Evolutionary conservation across 2,329 filamentous ascomycete genomes (phyloP), one percentile per base, ranked within the genome.

Genomic region (Claviceps sp.): DNA sequence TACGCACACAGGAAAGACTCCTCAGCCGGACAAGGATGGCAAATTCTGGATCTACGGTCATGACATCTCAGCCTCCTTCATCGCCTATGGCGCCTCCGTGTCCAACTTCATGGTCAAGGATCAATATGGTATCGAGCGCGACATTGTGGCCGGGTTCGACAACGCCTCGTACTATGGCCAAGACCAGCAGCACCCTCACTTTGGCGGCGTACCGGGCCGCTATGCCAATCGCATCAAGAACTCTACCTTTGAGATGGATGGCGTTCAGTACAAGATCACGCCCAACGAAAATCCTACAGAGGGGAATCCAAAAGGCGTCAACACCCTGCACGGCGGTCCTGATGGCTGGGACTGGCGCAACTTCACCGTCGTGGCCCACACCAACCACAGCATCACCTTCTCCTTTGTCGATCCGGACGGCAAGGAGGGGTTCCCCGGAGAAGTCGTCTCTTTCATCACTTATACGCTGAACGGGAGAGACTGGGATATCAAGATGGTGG

Each of bases 201-300:
- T 85, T 57, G 86, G 84, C 54, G 73, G 81, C 59, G 80, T 90
- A 0, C 84, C 84, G 0, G 85, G 85, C 47, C 81, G 86, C 52
- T 90, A 90, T 64, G 86, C 86, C 54, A 90, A 90, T 66, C 82
- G 86, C 57, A 89, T 89, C 72, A 81, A 80, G 73, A 89, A 89
- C 72, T 82, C 79, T 65, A 83, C 77, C 5, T 88, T 88, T 61
- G 74, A 70, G 54, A 79, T 88, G 53, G 84, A 87, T 58, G 83
- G 81, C 50, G 67, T 69, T 51, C 70, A 65, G 3, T 87, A 79
- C 65, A 66, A 82, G 55, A 68, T 85, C 52, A 60, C 70, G 40
- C 70, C 82, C 48, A 88, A 88, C 64, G 84, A 84, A 64, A 76
- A 84, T 60, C 73, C 75, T 1, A 77, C 73, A 1, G 51, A 66